phyloP scores from a whole-genome alignment of 2,329 filamentous ascomycete genomes.

The Dactylellina cionopaga region DNA sequence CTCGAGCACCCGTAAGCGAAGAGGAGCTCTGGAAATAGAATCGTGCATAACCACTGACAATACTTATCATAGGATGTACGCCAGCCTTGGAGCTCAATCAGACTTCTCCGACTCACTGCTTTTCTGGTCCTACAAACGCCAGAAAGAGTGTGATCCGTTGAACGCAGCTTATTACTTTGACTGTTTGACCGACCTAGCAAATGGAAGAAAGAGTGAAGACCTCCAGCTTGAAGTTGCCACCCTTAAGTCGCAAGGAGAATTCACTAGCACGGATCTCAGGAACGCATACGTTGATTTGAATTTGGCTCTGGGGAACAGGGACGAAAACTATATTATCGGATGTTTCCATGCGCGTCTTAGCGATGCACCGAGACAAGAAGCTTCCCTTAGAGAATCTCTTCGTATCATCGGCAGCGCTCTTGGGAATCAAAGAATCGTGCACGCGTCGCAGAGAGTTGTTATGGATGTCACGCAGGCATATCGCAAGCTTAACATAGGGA shows the following conservation, averaged over 20 bases:
- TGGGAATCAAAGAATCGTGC: slow-evolving; percentile 68
- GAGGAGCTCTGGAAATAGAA: slow-evolving; percentile 1
- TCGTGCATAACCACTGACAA: slow-evolving; percentile 52
- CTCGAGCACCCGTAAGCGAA: slow-evolving; percentile 60
- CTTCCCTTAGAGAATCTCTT: slow-evolving; percentile 68
- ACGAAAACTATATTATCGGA: slow-evolving; percentile 71
- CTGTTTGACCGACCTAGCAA: slow-evolving; percentile 71
- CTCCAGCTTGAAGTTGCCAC: slow-evolving; percentile 70
- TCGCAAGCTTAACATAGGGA: slow-evolving; percentile 7
- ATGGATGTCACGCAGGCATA: slow-evolving; percentile 49
- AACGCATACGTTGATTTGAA: slow-evolving; percentile 70
- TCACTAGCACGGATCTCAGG: slow-evolving; percentile 68
- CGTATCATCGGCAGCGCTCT: slow-evolving; percentile 70
- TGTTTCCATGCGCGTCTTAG: slow-evolving; percentile 70
- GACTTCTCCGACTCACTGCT: slow-evolving; percentile 73
- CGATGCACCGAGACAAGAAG: slow-evolving; percentile 67
- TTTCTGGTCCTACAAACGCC: slow-evolving; percentile 71
- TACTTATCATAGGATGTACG: slow-evolving; percentile 65
- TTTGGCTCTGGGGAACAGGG: slow-evolving; percentile 63
- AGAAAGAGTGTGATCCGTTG: slow-evolving; percentile 67
- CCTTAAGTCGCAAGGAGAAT: slow-evolving; percentile 69
- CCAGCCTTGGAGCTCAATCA: slow-evolving; percentile 70
- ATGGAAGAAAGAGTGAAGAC: slow-evolving; percentile 67
- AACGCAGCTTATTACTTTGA: slow-evolving; percentile 72
- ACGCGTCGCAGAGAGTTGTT: slow-evolving; percentile 68